Base-by-base conservation (phyloP, 2,329 filamentous ascomycete genomes). In the Ophiostoma quercus region DNA sequence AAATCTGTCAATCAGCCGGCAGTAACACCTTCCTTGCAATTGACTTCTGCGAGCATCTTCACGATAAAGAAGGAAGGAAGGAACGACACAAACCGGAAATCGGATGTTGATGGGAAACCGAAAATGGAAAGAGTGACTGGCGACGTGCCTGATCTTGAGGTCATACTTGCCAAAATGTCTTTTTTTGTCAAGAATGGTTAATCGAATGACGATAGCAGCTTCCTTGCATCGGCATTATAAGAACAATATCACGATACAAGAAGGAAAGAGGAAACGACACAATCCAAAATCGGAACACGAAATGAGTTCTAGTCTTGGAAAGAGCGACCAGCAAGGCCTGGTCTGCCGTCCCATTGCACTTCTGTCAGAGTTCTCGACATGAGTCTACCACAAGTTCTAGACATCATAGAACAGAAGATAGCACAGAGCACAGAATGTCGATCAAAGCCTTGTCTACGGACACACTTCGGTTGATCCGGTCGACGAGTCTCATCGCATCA, bases 401-500 rank as follows among this genome's bases (percentile, higher is more conserved):
- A 22, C 51, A 57, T 16, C 47, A 22, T 11, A 14, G 1, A 57
- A 8, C 43, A 19, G 16, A 47, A n/a, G 16, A 47, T 7, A n/a
- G 2, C 16, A 32, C 69, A 57, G 9, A 6, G 2, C n/a, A 32
- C 69, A 57, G 2, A 22, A 86, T 86, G 84, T 73, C 81, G 57
- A 87, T 90, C 70, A 75, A 77, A 69, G 76, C 80, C 29, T 80
- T 90, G 8, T 79, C 85, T 1, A 74, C 80, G 51, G 78, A 81
- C 2, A 82, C 84, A 16, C 80, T 84, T 29, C 83, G 84, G 66
- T 83, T 86, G 12, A 81, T 94, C 7, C 84, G 87, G 47, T 87
- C 90, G 8, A 82, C 85, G 2, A 82, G 88, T 73, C 82, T 84
- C 65, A 83, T 93, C 67, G 81, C 84, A 5, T 85, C 86, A 8